Evolutionary conservation across 352 stramenopile species (phyloP).

Genomic region (Globisporangium parvum): DNA sequence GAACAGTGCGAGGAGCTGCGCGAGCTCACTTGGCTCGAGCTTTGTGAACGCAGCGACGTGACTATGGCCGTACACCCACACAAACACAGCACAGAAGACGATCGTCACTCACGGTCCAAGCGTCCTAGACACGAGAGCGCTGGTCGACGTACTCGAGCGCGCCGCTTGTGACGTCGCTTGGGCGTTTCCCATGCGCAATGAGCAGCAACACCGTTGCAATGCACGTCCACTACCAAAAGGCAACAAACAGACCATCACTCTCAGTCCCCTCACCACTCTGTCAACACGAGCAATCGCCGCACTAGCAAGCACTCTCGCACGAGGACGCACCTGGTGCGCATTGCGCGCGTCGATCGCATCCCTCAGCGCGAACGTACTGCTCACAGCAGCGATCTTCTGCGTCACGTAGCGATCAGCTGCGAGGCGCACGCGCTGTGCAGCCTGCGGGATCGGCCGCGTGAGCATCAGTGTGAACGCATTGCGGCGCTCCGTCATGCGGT

Average conservation of each 20-base stretch:
- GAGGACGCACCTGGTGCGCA: conserved; percentile 38
- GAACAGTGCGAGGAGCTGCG: conserved; percentile 64
- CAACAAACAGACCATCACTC: neutral
- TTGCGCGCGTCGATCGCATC: conserved; percentile 65
- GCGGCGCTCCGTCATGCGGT: conserved; percentile 53
- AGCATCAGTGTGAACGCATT: conserved; percentile 68
- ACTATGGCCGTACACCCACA: conserved; percentile 19
- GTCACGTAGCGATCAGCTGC: conserved; percentile 44
- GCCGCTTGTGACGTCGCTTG: conserved; percentile 26
- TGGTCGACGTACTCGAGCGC: conserved; percentile 30
- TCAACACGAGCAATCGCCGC: no score
- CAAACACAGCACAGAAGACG: neutral
- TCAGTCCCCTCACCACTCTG: no score
- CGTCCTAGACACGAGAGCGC: neutral
- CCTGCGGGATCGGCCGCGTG: conserved; percentile 38
- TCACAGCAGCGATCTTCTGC: conserved; percentile 48
- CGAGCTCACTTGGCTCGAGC: conserved; percentile 51
- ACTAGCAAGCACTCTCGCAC: no score
- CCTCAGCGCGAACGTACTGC: conserved; percentile 48
- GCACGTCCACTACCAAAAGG: conserved; percentile 49
- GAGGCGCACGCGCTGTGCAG: conserved; percentile 46
- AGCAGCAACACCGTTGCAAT: conserved; percentile 60
- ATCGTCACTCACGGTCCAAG: neutral
- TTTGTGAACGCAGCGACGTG: conserved; percentile 45
- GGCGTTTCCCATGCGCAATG: conserved; percentile 47